Percentiles rank a stretch among this genome's conserved stretches.
phyloP scores from a whole-genome alignment of 2,329 filamentous ascomycete genomes.

The Trichoderma cornu-damae region DNA sequence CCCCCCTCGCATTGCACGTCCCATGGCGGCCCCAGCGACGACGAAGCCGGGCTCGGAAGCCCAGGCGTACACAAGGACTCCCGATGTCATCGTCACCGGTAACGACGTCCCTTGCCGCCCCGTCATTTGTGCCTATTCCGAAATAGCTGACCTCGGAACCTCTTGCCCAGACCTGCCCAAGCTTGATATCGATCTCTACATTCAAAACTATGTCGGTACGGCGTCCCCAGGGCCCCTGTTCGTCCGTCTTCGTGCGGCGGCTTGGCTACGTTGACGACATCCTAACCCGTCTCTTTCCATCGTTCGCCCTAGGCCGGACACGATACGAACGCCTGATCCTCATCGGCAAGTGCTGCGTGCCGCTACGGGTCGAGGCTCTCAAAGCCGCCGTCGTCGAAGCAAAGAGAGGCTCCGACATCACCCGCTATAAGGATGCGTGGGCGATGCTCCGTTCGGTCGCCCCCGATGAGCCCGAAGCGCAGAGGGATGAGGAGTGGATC shows the following conservation, averaged over 20 bases:
- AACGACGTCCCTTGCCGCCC: not conserved
- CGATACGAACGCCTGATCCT: slow-evolving; percentile 74
- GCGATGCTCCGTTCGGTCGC: slow-evolving; percentile 58
- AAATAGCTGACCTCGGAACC: slow-evolving; percentile 9
- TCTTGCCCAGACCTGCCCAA: slow-evolving; percentile 65
- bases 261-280: not conserved
- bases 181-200: slow-evolving; percentile 86
- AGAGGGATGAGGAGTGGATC: slow-evolving; percentile 70
- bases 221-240: not conserved
- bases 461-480: slow-evolving; percentile 63
- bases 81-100: slow-evolving; percentile 42
- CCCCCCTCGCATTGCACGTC: not conserved
- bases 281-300: not conserved
- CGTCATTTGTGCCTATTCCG: not conserved
- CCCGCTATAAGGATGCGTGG: slow-evolving; percentile 64
- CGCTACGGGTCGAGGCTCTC: slow-evolving; percentile 73
- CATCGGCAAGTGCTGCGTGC: slow-evolving; percentile 73
- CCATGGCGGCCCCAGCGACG: slow-evolving; percentile 9
- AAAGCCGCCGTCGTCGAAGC: slow-evolving; percentile 71
- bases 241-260: not conserved
- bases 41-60: slow-evolving; percentile 10
- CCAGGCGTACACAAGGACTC: slow-evolving; percentile 1
- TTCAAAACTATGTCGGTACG: slow-evolving; percentile 79
- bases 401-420: slow-evolving; percentile 68
- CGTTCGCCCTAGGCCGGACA: slow-evolving; percentile 60